A percentile compares a stretch with the other conserved stretches of the same genome.
These are phyloP conservation scores for Dactylella cylindrospora DNA, from an alignment of 2,329 filamentous ascomycete genomes.

Conservation along the genomic window DNA sequence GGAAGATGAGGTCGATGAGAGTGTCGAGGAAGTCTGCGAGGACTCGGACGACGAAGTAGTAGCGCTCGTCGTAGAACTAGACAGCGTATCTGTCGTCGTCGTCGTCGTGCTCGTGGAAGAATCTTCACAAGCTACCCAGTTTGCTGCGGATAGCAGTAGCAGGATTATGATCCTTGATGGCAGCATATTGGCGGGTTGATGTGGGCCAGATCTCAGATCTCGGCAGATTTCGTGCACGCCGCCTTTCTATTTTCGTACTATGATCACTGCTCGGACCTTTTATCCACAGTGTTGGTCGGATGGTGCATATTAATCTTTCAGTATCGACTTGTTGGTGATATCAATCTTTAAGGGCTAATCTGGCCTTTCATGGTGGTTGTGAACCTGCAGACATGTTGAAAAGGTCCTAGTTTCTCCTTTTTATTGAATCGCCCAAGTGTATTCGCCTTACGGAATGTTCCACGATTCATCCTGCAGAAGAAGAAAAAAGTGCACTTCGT, in stretches of 20 bases:
- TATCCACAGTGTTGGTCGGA: no score
- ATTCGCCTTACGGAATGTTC: slow-evolving; percentile 7
- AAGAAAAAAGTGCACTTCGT: slow-evolving; percentile 8
- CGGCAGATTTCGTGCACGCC: no score
- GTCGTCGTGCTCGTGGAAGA: neutral
- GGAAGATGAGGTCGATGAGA: slow-evolving; percentile 1
- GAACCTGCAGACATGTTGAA: no score
- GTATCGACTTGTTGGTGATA: no score
- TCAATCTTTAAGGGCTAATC: no score
- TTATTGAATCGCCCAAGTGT: slow-evolving; percentile 31
- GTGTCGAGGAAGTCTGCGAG: slow-evolving; percentile 7
- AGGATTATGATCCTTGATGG: slow-evolving; percentile 17
- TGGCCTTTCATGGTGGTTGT: no score
- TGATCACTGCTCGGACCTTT: no score
- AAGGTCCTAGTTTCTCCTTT: no score
- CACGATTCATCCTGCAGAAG: slow-evolving; percentile 36
- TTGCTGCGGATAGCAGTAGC: slow-evolving; percentile 22
- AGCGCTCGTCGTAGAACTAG: neutral
- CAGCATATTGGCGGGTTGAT: slow-evolving; percentile 19
- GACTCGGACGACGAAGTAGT: neutral
- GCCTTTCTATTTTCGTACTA: no score
- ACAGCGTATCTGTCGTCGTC: neutral
- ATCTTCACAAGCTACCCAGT: slow-evolving; percentile 15
- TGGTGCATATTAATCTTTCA: no score
- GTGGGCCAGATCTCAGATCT: no score